These are phyloP conservation scores for Daucus carota DNA, from an alignment of 129 eudicot genomes.

Conservation along the genomic window DH1_v3.0 NC_030385.2:11134501-11135000, in stretches of 20 bases:
- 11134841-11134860: background rate
- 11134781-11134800: constrained; percentile 6
- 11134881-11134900: no score
- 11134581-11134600: no score
- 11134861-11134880: no score
- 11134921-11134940: no score
- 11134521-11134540: no score
- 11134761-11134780: constrained; percentile 7
- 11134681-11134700: constrained; percentile 4
- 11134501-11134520: no score
- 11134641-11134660: constrained; percentile 4
- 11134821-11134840: constrained; percentile 2
- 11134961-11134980: no score
- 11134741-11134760: constrained; percentile 5
- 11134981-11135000: no score
- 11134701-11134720: constrained; percentile 3
- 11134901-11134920: no score
- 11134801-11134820: constrained; percentile 10
- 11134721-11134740: constrained; percentile 1
- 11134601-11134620: constrained; percentile 8
- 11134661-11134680: constrained; percentile 10
- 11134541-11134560: no score
- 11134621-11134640: background rate
- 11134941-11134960: no score
- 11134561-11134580: no score